Conservation (phyloP, 1,284 basidiomycete species). For the Porodaedalea pini region DNA sequence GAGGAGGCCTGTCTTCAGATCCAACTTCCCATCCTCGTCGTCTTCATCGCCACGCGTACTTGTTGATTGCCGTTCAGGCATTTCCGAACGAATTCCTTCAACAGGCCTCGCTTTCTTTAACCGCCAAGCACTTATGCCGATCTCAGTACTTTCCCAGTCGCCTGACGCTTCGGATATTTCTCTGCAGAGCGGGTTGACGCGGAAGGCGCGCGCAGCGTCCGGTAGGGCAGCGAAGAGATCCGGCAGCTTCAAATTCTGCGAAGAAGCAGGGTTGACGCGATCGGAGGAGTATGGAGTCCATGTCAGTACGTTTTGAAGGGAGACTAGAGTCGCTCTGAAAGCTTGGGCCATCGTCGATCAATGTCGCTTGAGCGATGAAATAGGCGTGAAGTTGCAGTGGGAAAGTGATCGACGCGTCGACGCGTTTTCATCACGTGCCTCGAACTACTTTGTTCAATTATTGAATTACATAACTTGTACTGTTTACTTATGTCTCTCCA, state of each 20-base stretch:
- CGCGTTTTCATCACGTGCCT: conserved; percentile 1
- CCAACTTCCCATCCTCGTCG: neutral
- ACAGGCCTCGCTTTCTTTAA: neutral
- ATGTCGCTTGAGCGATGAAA: neutral
- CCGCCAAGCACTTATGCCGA: neutral
- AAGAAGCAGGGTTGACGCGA: neutral
- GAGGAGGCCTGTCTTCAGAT: conserved; percentile 7
- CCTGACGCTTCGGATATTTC: conserved; percentile 1
- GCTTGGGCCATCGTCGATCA: neutral
- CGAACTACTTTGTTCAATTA: neutral
- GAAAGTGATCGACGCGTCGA: neutral
- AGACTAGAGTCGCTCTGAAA: neutral
- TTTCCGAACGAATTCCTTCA: neutral
- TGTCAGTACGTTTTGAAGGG: neutral
- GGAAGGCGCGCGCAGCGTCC: conserved; percentile 8
- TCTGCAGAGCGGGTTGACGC: conserved; percentile 6
- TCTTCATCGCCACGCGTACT: neutral
- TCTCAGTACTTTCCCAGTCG: neutral
- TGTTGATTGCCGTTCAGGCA: neutral
- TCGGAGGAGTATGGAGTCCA: conserved; percentile 3
- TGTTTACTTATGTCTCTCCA: too few relatives aligned
- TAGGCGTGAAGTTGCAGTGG: neutral
- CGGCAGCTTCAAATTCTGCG: conserved; percentile 1
- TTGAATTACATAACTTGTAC: too few relatives aligned
- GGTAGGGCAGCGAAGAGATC: conserved; percentile 3